A percentile compares a stretch with the other conserved stretches of the same genome.
Conservation (phyloP, 495 filamentous ascomycete genomes). For the Xylaria nigripes region DNA sequence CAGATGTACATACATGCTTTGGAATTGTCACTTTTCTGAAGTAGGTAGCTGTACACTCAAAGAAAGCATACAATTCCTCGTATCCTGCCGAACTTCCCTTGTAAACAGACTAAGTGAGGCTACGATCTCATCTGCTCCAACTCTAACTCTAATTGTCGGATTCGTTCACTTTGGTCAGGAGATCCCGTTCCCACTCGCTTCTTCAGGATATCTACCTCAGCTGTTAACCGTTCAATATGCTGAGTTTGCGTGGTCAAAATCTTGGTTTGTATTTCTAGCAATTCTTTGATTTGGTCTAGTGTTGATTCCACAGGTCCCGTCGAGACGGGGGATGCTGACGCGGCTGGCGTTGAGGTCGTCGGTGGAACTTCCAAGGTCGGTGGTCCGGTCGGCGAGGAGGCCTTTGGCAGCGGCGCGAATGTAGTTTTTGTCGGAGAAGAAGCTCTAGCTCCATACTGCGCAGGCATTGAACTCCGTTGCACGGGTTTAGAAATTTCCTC, state of each 20-base stretch:
- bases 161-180: constrained; percentile 58
- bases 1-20: constrained; percentile 19
- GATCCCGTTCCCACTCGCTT: constrained; percentile 48
- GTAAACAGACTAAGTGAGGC: background rate
- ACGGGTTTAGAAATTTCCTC: constrained; percentile 64
- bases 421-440: constrained; percentile 30
- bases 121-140: constrained; percentile 47
- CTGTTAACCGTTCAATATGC: constrained; percentile 54
- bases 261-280: constrained; percentile 54
- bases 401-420: constrained; percentile 24
- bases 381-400: constrained; percentile 29
- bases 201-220: constrained; percentile 65
- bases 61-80: background rate
- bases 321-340: constrained; percentile 12
- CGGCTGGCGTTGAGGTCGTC: constrained; percentile 13
- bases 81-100: constrained; percentile 13
- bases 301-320: constrained; percentile 30
- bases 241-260: constrained; percentile 50
- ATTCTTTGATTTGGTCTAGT: constrained; percentile 55
- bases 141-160: constrained; percentile 61
- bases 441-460: constrained; percentile 24
- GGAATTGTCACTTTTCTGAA: constrained; percentile 16
- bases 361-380: constrained; percentile 16
- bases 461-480: constrained; percentile 29
- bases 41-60: constrained; percentile 4